Percentiles rank a stretch among this genome's conserved stretches.
These are phyloP conservation scores for Globisporangium rhizosaccharum DNA, from an alignment of 352 stramenopile genomes.

Conservation along the genomic window DNA sequence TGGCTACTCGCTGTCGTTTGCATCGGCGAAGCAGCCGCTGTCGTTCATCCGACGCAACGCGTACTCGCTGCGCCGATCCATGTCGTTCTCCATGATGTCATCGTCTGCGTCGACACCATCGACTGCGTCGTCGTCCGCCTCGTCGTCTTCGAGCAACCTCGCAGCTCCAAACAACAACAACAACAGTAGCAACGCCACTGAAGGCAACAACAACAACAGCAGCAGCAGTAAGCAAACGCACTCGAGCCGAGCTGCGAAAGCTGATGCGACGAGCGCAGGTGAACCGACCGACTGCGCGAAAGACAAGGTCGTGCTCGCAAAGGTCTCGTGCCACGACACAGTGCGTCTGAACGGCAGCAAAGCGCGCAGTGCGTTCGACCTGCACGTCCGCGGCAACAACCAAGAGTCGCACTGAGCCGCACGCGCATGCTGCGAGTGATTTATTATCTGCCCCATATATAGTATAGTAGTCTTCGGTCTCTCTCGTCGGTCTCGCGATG, in stretches of 20 bases:
- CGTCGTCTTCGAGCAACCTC: slow-evolving; percentile 25
- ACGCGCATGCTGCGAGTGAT: background rate
- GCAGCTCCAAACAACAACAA: background rate
- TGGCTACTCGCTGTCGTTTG: slow-evolving; percentile 35
- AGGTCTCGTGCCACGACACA: slow-evolving; percentile 23
- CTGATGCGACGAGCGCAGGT: slow-evolving; percentile 12
- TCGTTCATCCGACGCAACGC: slow-evolving; percentile 66
- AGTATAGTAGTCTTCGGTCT: slow-evolving; percentile 1
- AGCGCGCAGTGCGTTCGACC: background rate
- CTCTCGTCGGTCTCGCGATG: no score
- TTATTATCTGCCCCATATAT: background rate
- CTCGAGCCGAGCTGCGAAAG: slow-evolving; percentile 11
- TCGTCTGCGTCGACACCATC: slow-evolving; percentile 32
- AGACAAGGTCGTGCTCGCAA: slow-evolving; percentile 56
- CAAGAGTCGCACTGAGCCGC: slow-evolving; percentile 15
- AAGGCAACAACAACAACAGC: slow-evolving; percentile 12
- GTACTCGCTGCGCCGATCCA: slow-evolving; percentile 54
- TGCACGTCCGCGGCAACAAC: slow-evolving; percentile 12
- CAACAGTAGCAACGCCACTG: slow-evolving; percentile 10
- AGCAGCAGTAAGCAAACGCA: slow-evolving; percentile 15
- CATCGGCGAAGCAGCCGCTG: slow-evolving; percentile 64
- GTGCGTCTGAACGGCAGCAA: slow-evolving; percentile 7
- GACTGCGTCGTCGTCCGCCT: slow-evolving; percentile 28
- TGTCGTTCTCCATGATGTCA: slow-evolving; percentile 50
- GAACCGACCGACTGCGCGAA: slow-evolving; percentile 49